A percentile compares a stretch with the other conserved stretches of the same genome.
Evolutionary conservation across 306 rosid species (phyloP).

Genomic region (Inga leiocalycina): DNA sequence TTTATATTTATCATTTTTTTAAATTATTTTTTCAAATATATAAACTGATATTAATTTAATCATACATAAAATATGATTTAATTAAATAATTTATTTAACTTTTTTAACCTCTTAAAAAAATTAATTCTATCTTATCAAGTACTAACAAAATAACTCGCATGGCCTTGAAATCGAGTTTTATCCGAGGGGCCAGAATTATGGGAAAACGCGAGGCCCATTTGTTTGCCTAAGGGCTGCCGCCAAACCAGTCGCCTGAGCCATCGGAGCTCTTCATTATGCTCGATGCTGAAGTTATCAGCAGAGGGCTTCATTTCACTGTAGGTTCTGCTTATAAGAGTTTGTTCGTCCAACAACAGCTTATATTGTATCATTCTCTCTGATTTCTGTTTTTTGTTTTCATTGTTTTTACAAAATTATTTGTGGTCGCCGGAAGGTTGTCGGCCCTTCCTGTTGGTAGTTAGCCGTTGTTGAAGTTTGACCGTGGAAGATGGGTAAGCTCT

Average conservation of each 20-base stretch:
- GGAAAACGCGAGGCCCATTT: not conserved
- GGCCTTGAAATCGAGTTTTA: not conserved
- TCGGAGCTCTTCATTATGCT: not conserved
- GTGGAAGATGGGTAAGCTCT: conserved; percentile 25
- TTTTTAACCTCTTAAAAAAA: too few species aligned
- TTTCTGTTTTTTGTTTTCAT: not conserved
- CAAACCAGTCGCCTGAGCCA: not conserved
- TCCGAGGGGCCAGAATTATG: not conserved
- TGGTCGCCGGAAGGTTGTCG: not conserved
- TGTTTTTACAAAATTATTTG: not conserved
- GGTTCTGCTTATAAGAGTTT: not conserved
- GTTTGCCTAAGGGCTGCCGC: not conserved
- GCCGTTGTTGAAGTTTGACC: not conserved
- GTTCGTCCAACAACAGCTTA: not conserved
- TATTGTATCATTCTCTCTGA: not conserved
- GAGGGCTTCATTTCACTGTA: not conserved
- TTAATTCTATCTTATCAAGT: too few species aligned
- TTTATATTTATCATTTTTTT: too few species aligned
- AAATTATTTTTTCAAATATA: too few species aligned
- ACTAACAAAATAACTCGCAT: too few species aligned
- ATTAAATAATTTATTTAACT: too few species aligned
- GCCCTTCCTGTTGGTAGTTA: not conserved
- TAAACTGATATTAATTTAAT: too few species aligned
- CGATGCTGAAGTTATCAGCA: not conserved
- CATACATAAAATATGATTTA: too few species aligned